These are phyloP conservation scores for slime mould (Dictyostelium discoideum) DNA, from an alignment of 78 protist genomes.

Conservation along the genomic window dicty_2.7 NC_007089.4:2119001-2119500, in stretches of 20 bases:
- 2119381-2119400: conserved; percentile 69
- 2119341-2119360: conserved; percentile 60
- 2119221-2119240: too few relatives aligned
- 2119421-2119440: conserved; percentile 72
- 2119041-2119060: background rate
- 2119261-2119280: background rate
- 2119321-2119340: conserved; percentile 43
- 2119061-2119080: background rate
- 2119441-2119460: conserved; percentile 77
- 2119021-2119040: background rate
- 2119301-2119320: conserved; percentile 66
- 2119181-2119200: background rate
- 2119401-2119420: conserved; percentile 64
- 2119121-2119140: conserved; percentile 29
- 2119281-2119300: background rate
- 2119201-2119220: background rate
- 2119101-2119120: background rate
- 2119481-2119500: conserved; percentile 40
- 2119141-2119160: conserved; percentile 62
- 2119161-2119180: conserved; percentile 66
- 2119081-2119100: background rate
- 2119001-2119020: background rate
- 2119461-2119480: conserved; percentile 64
- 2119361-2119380: conserved; percentile 61
- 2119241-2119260: background rate